Base-by-base conservation (phyloP, 1,284 basidiomycete genomes). In the Farysia itapuensis region DNA sequence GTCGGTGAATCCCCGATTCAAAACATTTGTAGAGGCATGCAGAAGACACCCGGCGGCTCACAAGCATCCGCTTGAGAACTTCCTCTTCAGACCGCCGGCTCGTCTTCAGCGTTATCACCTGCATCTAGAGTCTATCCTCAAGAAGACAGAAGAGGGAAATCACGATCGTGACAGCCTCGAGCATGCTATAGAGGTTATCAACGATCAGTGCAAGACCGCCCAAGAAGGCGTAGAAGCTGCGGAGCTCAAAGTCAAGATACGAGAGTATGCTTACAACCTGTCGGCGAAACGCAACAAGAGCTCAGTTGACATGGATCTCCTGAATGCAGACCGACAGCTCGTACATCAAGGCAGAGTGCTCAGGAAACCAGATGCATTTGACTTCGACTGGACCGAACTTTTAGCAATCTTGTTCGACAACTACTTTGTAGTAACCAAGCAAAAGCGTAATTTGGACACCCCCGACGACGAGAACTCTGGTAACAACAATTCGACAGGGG, bases 41-140 rank as follows among this genome's bases (percentile, higher is more conserved):
- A 80, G 83, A 0, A 82, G 82, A 16, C 81, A 84, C 52, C 84
- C 85, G 16, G 87, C 88, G 36, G 82, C 85, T 5, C 83, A 87
- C 39, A 83, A 88, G n/a, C 81, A 90, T 33, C 89, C 94, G 61
- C 81, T 95, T 53, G 89, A 89, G 63, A 86, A 90, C 64, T 90
- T 92, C 74, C 81, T 96, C 57, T 87, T 86, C 40, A 83, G 90
- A 5, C 90, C 93, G 1, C 84, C 87, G 0, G 88, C 91, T 53
- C 89, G 94, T 73, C 80, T 96, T 11, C 89, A 92, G 74, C 87
- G 89, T 56, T 96, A 96, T 72, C 88, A 90, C 7, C 84, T 90
- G 1, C 81, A 91, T 9, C 81, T 97, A 2, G 88, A 92, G 65
- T 89, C 89, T 2, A 89, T 96, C 41, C 83, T 87, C 63, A 65